Base-by-base conservation (phyloP, 208 protist genomes). In the Novymonas esmeraldas region DNA sequence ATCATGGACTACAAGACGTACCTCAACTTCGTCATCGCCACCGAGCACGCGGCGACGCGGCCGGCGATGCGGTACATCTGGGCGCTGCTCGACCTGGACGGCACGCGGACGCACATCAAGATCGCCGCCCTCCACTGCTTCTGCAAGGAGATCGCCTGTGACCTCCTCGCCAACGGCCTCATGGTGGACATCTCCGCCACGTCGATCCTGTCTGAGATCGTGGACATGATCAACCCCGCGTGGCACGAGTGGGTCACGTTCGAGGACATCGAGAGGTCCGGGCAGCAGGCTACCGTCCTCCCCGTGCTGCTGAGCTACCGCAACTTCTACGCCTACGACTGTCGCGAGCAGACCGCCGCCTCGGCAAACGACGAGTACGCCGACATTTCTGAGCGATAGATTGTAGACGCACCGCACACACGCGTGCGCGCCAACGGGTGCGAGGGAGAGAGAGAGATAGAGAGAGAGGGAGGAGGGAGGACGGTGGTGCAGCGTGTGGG, bases 1-100 rank as follows among this genome's bases (percentile, higher is more conserved):
- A 80, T 96, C 44, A 97, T 98, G 87, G 89, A 97, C 67, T 98
- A 94, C 78, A 95, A 96, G 66, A 92, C 83, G 3, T 98, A 94
- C 60, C 65, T 98, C 13, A 90, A 97, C 70, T 98, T 98, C 86
- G 91, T 98, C 28, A 90, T 98, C 41, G 92, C 94, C 7, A 94
- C 82, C 13, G 87, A 95, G 70, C 82, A 98, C 78, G 82, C 89
- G 14, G 77, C 81, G n/a, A 90, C 86, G n/a, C 58, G 75, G 6
- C 78, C 90, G 28, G 77, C 89, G 20, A 84, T 95, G 69, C 84
- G 84, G 56, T 97, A 96, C 78, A 93, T 97, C 33, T 97, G 90
- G 86, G 65, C 62, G 11, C 60, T 95, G 16, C 73, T 98, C 0
- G 94, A 98, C 65, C 52, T 98, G 9, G 82, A 87, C 52, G 79